Percentiles rank a stretch among this genome's conserved stretches.
Evolutionary conservation across 2,329 filamentous ascomycete genomes (phyloP).

Genomic region (Fusarium protoensiforme): DNA sequence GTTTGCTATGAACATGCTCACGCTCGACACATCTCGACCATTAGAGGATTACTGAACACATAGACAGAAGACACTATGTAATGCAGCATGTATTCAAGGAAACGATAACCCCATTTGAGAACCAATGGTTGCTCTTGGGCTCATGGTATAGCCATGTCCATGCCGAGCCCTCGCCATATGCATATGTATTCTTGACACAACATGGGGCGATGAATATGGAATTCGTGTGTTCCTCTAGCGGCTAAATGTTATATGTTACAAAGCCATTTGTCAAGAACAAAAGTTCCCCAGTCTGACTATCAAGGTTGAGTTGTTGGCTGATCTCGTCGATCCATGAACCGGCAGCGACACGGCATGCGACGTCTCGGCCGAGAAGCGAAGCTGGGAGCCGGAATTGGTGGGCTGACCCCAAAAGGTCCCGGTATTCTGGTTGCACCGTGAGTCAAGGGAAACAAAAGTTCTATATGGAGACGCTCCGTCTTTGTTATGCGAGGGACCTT

Average conservation of each 20-base stretch:
- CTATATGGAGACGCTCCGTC: constrained; percentile 20
- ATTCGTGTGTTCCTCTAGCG: neutral
- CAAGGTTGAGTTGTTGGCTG: neutral
- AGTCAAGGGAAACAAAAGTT: constrained; percentile 33
- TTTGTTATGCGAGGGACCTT: constrained; percentile 22
- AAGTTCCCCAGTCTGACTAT: neutral
- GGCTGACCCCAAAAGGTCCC: constrained; percentile 30
- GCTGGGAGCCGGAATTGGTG: constrained; percentile 12
- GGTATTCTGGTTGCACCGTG: constrained; percentile 17
- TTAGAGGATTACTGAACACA: neutral
- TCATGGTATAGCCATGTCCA: neutral
- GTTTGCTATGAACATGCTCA: neutral
- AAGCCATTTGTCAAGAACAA: neutral
- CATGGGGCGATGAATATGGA: neutral
- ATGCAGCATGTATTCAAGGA: neutral
- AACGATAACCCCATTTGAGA: neutral
- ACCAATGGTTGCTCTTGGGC: neutral
- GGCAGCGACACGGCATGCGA: neutral
- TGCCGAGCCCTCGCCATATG: neutral
- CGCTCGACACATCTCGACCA: neutral
- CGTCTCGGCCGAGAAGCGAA: constrained; percentile 8
- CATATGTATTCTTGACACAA: neutral
- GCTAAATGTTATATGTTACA: neutral
- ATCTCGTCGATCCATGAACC: neutral
- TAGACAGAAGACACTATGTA: neutral